Evolutionary conservation across 345 rosid species (phyloP), one percentile per base, ranked within the genome.

Genomic region (Trapa bicornis): DNA sequence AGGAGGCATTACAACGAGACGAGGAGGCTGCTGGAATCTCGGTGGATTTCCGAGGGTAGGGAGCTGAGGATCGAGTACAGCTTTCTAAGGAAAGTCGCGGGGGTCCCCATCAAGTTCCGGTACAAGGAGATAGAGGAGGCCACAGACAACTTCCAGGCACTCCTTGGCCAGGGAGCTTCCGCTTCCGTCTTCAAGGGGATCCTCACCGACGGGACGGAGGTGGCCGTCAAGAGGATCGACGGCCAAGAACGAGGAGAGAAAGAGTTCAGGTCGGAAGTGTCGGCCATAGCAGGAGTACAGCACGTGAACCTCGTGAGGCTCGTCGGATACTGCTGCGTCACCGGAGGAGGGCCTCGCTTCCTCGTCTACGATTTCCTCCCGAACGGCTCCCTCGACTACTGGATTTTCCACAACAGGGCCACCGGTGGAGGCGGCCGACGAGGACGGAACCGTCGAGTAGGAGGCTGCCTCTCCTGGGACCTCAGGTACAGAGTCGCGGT

Each of bases 1-100:
- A 72, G 87, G 12, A 61, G 39, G 43, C 84, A 77, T 39, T 83
- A 86, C 82, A 75, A 81, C 57, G 73, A 60, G 45, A 72, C 84
- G 45, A 77, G 84, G 22, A 78, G 61, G 37, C 41, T 80, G 29
- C 66, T 92, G 37, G 88, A 77, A 47, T 80, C 77, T 0, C 78
- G 74, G 45, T 50, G 80, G 54, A 76, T 41, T 29, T 77, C 91
- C 0, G 89, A 86, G 80, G 91, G 92, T 16, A 70, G 70, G 38
- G 98, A 89, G 86, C 88, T 89, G 14, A 78, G 87, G 41, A 79
- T 85, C 22, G 96, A 92, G 68, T 92, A 87, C 72, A 92, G 95
- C 70, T 89, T 92, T 63, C 75, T 92, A 0, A 67, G 98, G 66
- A 87, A 86, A 80, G 95, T 92, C 32, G 95, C 98, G 0, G 95